These are phyloP conservation scores for Myriosclerotinia duriaeana DNA, from an alignment of 2,329 filamentous ascomycete genomes.

Conservation along the genomic window DNA sequence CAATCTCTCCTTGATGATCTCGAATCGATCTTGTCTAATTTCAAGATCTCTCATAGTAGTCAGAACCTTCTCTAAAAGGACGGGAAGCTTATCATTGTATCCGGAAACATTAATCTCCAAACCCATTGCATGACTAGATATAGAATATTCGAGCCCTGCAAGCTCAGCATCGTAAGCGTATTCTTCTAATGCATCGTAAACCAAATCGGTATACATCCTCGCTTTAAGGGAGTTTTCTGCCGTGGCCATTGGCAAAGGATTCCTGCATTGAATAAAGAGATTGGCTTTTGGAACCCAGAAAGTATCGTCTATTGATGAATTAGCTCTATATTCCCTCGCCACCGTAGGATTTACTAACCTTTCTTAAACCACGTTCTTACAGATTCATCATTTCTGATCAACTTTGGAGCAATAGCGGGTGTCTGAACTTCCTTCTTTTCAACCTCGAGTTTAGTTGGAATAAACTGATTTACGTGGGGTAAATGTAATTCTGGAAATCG, in stretches of 20 bases:
- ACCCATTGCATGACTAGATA: constrained; percentile 71
- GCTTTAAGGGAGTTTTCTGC: constrained; percentile 77
- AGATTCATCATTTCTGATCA: constrained; percentile 80
- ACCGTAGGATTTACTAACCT: constrained; percentile 26
- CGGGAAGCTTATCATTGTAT: constrained; percentile 94
- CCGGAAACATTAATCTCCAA: constrained; percentile 78
- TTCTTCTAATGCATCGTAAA: constrained; percentile 84
- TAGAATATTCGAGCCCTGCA: constrained; percentile 79
- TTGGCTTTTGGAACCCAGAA: constrained; percentile 98
- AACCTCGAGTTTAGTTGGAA: constrained; percentile 88
- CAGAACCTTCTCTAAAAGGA: constrained; percentile 86
- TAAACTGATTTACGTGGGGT: constrained; percentile 92
- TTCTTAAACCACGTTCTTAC: constrained; percentile 96
- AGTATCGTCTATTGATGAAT: constrained; percentile 64
- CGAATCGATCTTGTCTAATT: constrained; percentile 82
- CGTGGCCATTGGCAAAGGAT: constrained; percentile 74
- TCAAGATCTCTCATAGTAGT: constrained; percentile 80
- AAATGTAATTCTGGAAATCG: constrained; percentile 74
- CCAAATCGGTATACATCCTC: constrained; percentile 78
- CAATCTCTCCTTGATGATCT: constrained; percentile 85
- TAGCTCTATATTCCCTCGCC: background rate
- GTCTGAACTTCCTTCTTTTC: constrained; percentile 88
- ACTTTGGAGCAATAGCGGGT: constrained; percentile 69
- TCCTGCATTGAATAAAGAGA: constrained; percentile 76
- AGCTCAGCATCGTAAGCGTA: constrained; percentile 96